Base-by-base conservation (phyloP, 768 basidiomycete species). In the Inosperma sp. region DNA sequence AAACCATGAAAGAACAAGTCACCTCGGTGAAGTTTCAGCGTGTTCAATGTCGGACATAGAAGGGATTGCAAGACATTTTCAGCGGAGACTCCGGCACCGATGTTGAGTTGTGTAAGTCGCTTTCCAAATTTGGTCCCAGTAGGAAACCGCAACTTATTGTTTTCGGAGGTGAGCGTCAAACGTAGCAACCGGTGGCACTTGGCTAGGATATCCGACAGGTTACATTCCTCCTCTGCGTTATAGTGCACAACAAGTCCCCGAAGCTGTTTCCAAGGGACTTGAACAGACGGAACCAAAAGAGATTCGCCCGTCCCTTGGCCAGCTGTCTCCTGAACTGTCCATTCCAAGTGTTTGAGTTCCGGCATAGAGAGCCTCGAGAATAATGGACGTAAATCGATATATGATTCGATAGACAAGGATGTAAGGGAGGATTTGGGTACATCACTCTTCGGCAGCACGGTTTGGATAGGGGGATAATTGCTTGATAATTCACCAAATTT, bases 211-310 rank as follows among this genome's bases (percentile, higher is more conserved):
- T 16, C 29, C 22, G 31, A 10, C 17, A 47, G n/a, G 23, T 47
- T 16, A 33, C 33, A 35, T 31, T 3, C 13, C 14, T 22, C 29
- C 16, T 16, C 30, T 6, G 30, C 30, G 17, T 26, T 10, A 22
- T 47, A 47, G 16, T 6, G 13, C 3, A 47, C 34, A 34, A 19
- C 31, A 5, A 47, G 34, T 22, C 19, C 17, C 34, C 34, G 29
- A n/a, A 47, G 27, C 33, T 25, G 45, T 33, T 0, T 31, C 45
- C 45, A 47, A 30, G 45, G 45, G 22, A 47, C 16, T 5, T 47
- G 30, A 22, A 47, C 29, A n/a, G 21, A 14, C 5, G 22, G 13
- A 25, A 31, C 45, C 23, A 35, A 22, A 36, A 19, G 3, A n/a
- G 7, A 31, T 31, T 5, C 13, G 19, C 21, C 19, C 30, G 21